Base-by-base conservation (phyloP, 106 monocot species). In the Triglochin maritima region DNA sequence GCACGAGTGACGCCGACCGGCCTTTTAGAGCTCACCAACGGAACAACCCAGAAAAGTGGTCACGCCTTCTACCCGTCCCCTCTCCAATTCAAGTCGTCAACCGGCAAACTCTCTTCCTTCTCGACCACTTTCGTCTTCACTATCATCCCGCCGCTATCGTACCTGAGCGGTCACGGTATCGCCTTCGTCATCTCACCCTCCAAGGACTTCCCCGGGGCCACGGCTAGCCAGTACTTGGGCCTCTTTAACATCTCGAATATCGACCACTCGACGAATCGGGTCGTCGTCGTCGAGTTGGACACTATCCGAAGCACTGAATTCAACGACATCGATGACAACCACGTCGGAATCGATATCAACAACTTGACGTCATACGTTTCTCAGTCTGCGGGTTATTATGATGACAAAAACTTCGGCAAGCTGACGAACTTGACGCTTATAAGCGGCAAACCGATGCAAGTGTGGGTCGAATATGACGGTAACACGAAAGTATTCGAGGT, bases 21-120 rank as follows among this genome's bases (percentile, higher is more conserved):
- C 48, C 64, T 80, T 14, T 59, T 80, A 0, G 47, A 43, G 13
- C 56, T 80, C 9, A 80, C 79, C 6, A 73, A 75, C 59, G 6
- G 13, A 8, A 80, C 57, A 6, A 55, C 17, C 45, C 46, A 74
- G n/a, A 57, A 50, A 43, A 13, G 16, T 4, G 29, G 29, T 29
- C 29, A 29, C 29, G 29, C 29, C 29, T 29, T 29, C 29, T 29
- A 29, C 29, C 29, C 65, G 79, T 51, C 74, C 74, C 59, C 69
- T 70, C 66, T 80, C 75, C 70, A 53, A 41, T 12, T 70, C 79
- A 1, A 14, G 29, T 29, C 29, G 29, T 29, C 29, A 0, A 29
- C 29, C 29, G 29, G 29, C 29, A 29, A 29, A 29, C 29, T 29
- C 29, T 29, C 29, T 1, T 29, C 29, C 29, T 29, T 29, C 29